Conservation (phyloP, 2,329 filamentous ascomycete species). For the Akanthomyces lecanii region DNA sequence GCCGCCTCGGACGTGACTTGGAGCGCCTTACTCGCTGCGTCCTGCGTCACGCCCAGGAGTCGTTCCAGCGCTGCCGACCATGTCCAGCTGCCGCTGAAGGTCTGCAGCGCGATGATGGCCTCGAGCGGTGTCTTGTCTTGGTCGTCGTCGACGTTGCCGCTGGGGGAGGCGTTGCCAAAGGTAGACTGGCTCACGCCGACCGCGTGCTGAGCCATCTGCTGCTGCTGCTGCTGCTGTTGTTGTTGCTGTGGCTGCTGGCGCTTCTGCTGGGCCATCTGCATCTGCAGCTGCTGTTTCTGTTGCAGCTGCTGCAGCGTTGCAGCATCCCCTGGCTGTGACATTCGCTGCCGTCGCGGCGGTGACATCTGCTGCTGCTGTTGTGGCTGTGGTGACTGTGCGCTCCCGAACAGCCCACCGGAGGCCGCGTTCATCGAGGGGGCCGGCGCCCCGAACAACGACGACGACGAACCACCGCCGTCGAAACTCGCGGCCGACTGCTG, state of each 20-base stretch:
- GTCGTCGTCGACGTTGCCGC: not conserved
- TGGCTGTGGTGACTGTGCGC: not conserved
- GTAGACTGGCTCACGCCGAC: not conserved
- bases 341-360: not conserved
- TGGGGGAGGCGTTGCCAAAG: not conserved
- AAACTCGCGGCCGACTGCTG: not conserved
- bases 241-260: not conserved
- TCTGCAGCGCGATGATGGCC: conserved; percentile 49
- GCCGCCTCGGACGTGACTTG: conserved; percentile 18
- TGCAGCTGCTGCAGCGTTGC: not conserved
- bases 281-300: not conserved
- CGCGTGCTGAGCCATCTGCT: no score
- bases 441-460: not conserved
- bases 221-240: not conserved
- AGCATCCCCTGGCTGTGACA: not conserved
- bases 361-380: not conserved
- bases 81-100: conserved; percentile 51
- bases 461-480: not conserved
- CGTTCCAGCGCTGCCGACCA: conserved; percentile 29
- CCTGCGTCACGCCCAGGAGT: conserved; percentile 23
- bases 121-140: conserved; percentile 20
- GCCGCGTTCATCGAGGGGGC: not conserved
- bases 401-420: not conserved
- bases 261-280: not conserved
- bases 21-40: not conserved